Evolutionary conservation across 2,329 filamentous ascomycete genomes (phyloP), one percentile per base, ranked within the genome.

Genomic region (Ophiocordyceps camponoti-floridani): DNA sequence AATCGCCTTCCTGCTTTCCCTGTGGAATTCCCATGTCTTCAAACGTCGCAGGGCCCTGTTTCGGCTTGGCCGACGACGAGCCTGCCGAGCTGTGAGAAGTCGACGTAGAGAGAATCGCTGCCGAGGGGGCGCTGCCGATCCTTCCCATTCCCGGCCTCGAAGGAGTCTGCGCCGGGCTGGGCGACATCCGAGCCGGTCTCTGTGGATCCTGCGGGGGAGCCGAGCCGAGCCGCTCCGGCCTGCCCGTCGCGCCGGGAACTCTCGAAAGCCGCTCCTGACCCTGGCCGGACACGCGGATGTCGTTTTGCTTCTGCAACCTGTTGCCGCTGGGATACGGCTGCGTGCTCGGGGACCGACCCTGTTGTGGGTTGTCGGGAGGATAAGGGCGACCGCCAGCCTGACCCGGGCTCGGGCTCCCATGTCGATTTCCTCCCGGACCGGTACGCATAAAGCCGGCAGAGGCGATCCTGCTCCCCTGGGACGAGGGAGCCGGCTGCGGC

Each of bases 21-120:
- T 79, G 74, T 7, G 87, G 85, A 53, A 98, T 89, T 37, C 91
- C 91, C 91, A 98, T 98, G 58, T 93, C 88, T 58, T 95, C 89
- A 60, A 98, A 98, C 0, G 91, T 96, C 54, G 91, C 85, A 1
- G 91, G 89, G 11, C 89, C 91, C 57, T 87, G 84, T 43, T 66
- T 63, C 3, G 62, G 59, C n/a, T 62, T 60, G 40, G 61, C 53
- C n/a, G 56, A 52, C 19, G 54, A 52, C 18, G 60, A 38, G n/a
- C 35, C 52, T 40, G 57, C 53, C 47, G 53, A 53, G 45, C 50
- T 58, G 38, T 53, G 62, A 48, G 56, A 43, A 48, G 54, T 49
- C 40, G 54, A 43, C 51, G 53, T 47, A 48, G 55, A 47, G 35
- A 27, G 26, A 8, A 46, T 40, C n/a, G 47, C 42, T 56, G 58